Evolutionary conservation across 2,329 filamentous ascomycete genomes (phyloP), one percentile per base, ranked within the genome.

Genomic region (Monilinia fructigena): DNA sequence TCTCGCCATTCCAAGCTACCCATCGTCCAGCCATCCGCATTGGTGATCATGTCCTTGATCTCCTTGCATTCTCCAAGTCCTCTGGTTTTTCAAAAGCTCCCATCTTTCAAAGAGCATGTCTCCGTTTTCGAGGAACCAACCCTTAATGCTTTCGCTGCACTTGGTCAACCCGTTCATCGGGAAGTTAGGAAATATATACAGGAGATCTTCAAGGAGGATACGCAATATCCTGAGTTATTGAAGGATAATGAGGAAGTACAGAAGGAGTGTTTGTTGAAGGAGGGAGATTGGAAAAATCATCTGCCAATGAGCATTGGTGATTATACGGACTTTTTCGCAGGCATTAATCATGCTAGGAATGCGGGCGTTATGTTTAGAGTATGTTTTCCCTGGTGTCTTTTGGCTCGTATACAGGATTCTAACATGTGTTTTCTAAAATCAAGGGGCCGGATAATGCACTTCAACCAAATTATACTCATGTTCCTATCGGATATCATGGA

Each of bases 321-420:
- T 76, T 95, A 94, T 76, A 92, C 91, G 1, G 91, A 95, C 77
- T 95, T 95, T 80, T 95, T 92, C 75, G 91, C 89, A 12, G 91
- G 91, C 18, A 80, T 89, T 70, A 89, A 93, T 75, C 91, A 95
- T 78, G 91, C 91, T 23, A 89, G 86, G 78, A 89, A 88, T 65
- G 72, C 72, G 64, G 74, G 74, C 18, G 54, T 64, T 6, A 68
- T 68, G 65, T 68, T 67, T 55, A 53, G 58, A 38, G 66, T 50
- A 35, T 59, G 40, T 55, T 60, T n/a, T 1, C 35, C 11, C n/a
- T 47, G 47, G 20, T 40, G 1, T 18, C 12, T 35, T 35, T 38
- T 5, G n/a, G 3, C 42, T 18, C 16, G 26, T n/a, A 2, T 59
- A 18, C 2, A 0, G 31, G 2, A 4, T 38, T 48, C 56, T 60